Evolutionary conservation across 1,139 yeast species (phyloP).

Genomic region (Sugiyamaella sp.): DNA sequence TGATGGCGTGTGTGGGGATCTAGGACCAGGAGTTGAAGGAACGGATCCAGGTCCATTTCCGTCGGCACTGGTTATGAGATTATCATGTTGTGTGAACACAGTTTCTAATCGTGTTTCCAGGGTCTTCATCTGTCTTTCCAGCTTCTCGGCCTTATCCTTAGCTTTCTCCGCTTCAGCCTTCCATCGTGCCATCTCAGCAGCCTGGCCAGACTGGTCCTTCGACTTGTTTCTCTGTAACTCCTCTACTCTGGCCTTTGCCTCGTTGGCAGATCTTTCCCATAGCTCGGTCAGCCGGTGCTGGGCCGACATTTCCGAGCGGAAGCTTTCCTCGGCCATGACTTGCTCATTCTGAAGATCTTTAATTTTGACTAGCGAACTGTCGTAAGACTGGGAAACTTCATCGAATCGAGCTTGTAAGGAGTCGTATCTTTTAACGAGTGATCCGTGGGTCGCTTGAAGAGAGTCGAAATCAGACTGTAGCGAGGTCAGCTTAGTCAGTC

Average conservation of each 20-base stretch:
- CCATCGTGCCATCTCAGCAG: slow-evolving; percentile 40
- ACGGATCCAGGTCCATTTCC: slow-evolving; percentile 16
- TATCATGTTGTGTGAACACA: slow-evolving; percentile 30
- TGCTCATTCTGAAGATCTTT: slow-evolving; percentile 54
- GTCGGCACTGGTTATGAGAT: slow-evolving; percentile 2
- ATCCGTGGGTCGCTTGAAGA: slow-evolving; percentile 42
- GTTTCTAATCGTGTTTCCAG: slow-evolving; percentile 40
- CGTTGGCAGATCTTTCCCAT: slow-evolving; percentile 53
- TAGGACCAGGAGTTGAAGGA: slow-evolving; percentile 22
- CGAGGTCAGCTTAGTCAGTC: slow-evolving; percentile 36
- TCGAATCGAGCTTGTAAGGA: slow-evolving; percentile 41
- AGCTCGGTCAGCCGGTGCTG: slow-evolving; percentile 67
- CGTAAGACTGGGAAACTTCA: slow-evolving; percentile 45
- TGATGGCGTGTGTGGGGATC: slow-evolving; percentile 19
- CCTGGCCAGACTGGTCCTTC: slow-evolving; percentile 43
- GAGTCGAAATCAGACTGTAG: slow-evolving; percentile 45
- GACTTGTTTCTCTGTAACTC: slow-evolving; percentile 38
- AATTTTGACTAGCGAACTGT: slow-evolving; percentile 46
- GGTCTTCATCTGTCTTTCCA: slow-evolving; percentile 37
- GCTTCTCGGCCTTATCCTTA: slow-evolving; percentile 34
- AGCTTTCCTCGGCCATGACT: slow-evolving; percentile 54
- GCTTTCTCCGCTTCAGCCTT: slow-evolving; percentile 39
- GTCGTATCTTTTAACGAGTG: slow-evolving; percentile 39
- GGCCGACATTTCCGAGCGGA: slow-evolving; percentile 61
- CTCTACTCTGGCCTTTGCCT: slow-evolving; percentile 39